Percentiles rank a stretch among this genome's conserved stretches.
These are phyloP conservation scores for Solanum corneliomulleri DNA, from an alignment of 257 asterid species.

Conservation along the genomic window DNA sequence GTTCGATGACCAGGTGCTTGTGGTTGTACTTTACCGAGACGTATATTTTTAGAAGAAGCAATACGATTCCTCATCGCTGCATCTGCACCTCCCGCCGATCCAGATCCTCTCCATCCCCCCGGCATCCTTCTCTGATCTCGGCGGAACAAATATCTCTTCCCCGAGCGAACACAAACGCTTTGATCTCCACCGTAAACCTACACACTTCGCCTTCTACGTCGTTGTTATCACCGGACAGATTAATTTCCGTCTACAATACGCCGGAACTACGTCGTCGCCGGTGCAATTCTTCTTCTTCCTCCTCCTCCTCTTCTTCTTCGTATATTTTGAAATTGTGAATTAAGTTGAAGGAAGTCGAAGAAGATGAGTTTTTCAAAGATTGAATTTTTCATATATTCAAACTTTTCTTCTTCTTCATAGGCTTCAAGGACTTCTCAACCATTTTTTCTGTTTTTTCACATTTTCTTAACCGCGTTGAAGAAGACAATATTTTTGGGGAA, in stretches of 20 bases:
- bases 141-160: conserved; percentile 29
- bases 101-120: conserved; percentile 92
- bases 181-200: neutral
- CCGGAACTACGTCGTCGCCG: neutral
- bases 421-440: neutral
- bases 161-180: neutral
- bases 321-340: neutral
- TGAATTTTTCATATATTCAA: neutral
- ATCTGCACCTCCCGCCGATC: conserved; percentile 23
- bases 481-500: neutral
- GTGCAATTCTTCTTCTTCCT: neutral
- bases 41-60: conserved; percentile 51
- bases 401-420: neutral
- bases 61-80: conserved; percentile 20
- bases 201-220: neutral
- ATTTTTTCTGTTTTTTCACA: neutral
- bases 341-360: neutral
- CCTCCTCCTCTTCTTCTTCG: neutral
- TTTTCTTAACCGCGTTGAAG: neutral
- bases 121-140: conserved; percentile 38
- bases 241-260: neutral
- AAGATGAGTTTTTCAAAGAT: neutral
- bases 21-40: conserved; percentile 89
- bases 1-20: conserved; percentile 99
- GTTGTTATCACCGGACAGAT: neutral